phyloP scores from a whole-genome alignment of 257 asterid species.

The Solanum raphanifolium region DNA sequence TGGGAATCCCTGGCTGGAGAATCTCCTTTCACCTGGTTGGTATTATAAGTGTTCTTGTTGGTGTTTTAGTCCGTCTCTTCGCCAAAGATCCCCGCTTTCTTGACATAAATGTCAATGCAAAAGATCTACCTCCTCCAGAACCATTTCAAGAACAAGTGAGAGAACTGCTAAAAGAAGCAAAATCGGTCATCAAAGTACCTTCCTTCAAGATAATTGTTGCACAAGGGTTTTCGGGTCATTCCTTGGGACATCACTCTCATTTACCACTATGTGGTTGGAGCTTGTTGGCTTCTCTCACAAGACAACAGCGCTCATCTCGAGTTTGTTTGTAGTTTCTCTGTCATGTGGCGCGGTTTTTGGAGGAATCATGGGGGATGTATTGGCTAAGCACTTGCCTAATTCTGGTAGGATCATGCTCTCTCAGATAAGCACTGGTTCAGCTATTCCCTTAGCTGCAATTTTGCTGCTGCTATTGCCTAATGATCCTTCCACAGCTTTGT shows the following conservation, averaged over 20 bases:
- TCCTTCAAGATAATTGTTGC: slow-evolving; percentile 2
- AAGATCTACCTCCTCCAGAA: slow-evolving; percentile 6
- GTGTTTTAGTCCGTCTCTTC: slow-evolving; percentile 45
- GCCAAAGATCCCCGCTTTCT: slow-evolving; percentile 54
- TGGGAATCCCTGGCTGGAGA: slow-evolving; percentile 87
- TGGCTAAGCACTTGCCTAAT: slow-evolving; percentile 51
- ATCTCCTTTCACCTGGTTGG: slow-evolving; percentile 72
- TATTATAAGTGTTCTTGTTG: slow-evolving; percentile 49
- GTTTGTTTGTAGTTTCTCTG: slow-evolving; percentile 42
- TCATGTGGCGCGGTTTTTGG: slow-evolving; percentile 69
- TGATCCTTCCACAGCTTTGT: slow-evolving; percentile 38
- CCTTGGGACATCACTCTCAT: slow-evolving; percentile 2
- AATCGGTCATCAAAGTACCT: slow-evolving; percentile 23
- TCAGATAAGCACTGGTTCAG: slow-evolving; percentile 78
- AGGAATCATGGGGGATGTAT: slow-evolving; percentile 65
- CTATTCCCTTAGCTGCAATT: slow-evolving; percentile 73
- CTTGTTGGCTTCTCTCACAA: slow-evolving; percentile 31
- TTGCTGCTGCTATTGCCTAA: slow-evolving; percentile 53
- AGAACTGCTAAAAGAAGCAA: slow-evolving; percentile 40
- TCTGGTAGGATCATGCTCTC: slow-evolving; percentile 65
- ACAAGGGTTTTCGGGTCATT: slow-evolving; percentile 1
- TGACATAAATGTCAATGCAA: slow-evolving; percentile 17
- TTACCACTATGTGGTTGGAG: slow-evolving; percentile 5
- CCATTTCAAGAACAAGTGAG: not conserved
- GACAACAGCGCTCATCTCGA: slow-evolving; percentile 46